A percentile compares a stretch with the other conserved stretches of the same genome.
Conservation (phyloP, 208 protist genomes). For the Balamuthia mandrillaris region DNA sequence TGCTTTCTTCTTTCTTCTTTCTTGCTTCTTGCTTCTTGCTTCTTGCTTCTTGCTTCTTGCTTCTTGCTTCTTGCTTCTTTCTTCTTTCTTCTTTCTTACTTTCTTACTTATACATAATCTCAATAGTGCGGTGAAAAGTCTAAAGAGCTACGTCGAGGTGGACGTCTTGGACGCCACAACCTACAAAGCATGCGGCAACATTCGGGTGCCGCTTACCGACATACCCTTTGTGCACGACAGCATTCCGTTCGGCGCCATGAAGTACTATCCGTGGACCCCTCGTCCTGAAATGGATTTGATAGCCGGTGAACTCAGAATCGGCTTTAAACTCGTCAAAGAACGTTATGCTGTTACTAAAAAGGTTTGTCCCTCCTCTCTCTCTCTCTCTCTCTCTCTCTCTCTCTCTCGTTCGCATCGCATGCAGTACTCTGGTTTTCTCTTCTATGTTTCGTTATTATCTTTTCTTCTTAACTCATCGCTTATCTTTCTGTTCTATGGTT, state of each 20-base stretch:
- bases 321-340: slow-evolving; percentile 23
- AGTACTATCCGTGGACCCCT: background rate
- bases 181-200: background rate
- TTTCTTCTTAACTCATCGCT: too few species aligned
- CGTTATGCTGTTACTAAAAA: background rate
- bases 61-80: background rate
- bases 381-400: background rate
- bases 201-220: background rate
- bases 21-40: background rate
- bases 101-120: background rate
- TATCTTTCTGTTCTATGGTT: too few species aligned
- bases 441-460: too few species aligned
- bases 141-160: background rate
- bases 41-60: background rate
- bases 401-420: background rate
- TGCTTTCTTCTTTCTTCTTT: background rate
- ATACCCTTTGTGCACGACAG: slow-evolving; percentile 35
- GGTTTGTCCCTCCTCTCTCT: background rate
- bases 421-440: too few species aligned
- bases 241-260: slow-evolving; percentile 12
- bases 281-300: background rate
- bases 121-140: background rate
- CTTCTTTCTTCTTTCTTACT: background rate
- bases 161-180: slow-evolving; percentile 1
- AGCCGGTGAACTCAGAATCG: background rate